phyloP scores from a whole-genome alignment of 139 green algal species.

The Dunaliella primolecta region DNA sequence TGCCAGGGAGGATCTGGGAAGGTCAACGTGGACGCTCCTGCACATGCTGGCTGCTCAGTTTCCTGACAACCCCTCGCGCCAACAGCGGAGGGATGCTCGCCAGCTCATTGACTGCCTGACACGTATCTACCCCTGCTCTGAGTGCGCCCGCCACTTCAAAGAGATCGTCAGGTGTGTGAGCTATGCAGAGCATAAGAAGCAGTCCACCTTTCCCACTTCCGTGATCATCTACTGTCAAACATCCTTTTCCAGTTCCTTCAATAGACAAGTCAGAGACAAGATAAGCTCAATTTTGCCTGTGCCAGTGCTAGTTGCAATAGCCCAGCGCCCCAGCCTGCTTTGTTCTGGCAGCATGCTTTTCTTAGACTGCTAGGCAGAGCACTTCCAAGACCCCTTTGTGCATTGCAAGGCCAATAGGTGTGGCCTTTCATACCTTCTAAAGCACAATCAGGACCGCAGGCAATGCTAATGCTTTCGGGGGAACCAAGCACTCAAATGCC shows the following conservation, averaged over 20 bases:
- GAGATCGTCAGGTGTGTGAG: conserved; percentile 72
- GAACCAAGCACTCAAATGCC: too few relatives aligned
- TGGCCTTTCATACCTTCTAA: too few relatives aligned
- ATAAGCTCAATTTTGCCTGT: neutral
- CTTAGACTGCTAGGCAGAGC: too few relatives aligned
- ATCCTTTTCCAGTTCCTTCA: neutral
- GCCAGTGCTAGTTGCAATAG: neutral
- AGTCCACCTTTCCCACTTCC: too few relatives aligned
- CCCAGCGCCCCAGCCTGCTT: too few relatives aligned
- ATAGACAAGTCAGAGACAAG: neutral
- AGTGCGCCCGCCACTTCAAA: conserved; percentile 87
- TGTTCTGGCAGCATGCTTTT: too few relatives aligned
- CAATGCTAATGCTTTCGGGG: too few relatives aligned
- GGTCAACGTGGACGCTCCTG: conserved; percentile 89
- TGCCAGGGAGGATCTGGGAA: conserved; percentile 73
- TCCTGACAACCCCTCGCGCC: conserved; percentile 73
- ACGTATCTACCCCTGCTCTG: conserved; percentile 87
- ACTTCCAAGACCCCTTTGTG: too few relatives aligned
- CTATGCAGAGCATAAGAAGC: neutral
- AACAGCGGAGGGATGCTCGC: conserved; percentile 71
- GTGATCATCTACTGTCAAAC: neutral
- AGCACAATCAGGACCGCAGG: too few relatives aligned
- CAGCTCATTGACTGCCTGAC: conserved; percentile 73
- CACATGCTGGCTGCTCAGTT: conserved; percentile 89
- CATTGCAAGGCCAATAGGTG: too few relatives aligned